Percentiles rank a stretch among this genome's conserved stretches.
These are phyloP conservation scores for Phytophthora uliginosa DNA, from an alignment of 352 stramenopile species.

Conservation along the genomic window DNA sequence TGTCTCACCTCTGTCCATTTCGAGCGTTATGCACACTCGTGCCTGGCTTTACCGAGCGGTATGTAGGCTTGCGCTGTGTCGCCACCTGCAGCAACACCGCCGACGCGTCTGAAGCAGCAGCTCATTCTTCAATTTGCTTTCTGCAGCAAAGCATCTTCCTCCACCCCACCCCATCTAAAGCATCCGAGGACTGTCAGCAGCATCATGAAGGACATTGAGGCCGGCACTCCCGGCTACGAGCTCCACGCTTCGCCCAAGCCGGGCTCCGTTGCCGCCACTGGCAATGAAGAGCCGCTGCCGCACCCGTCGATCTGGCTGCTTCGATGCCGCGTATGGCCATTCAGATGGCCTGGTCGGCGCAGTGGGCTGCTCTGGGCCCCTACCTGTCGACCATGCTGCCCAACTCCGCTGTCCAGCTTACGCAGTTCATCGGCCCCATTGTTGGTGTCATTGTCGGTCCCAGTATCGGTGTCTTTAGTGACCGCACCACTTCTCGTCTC, in stretches of 20 bases:
- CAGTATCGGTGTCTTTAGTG: slow-evolving; percentile 40
- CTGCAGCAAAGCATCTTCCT: slow-evolving; percentile 17
- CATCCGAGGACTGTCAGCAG: slow-evolving; percentile 7
- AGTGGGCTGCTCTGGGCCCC: slow-evolving; percentile 48
- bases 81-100: slow-evolving; percentile 14
- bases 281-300: slow-evolving; percentile 31
- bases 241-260: slow-evolving; percentile 32
- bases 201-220: slow-evolving; percentile 39
- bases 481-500: slow-evolving; percentile 47
- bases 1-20: slow-evolving; percentile 26
- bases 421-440: slow-evolving; percentile 36
- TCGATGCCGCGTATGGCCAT: slow-evolving; percentile 44
- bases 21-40: slow-evolving; percentile 23
- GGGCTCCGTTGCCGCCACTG: slow-evolving; percentile 13
- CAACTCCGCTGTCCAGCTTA: slow-evolving; percentile 45
- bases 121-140: slow-evolving; percentile 42
- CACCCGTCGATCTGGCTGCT: slow-evolving; percentile 40
- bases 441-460: slow-evolving; percentile 36
- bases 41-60: slow-evolving; percentile 19
- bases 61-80: slow-evolving; percentile 10
- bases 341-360: slow-evolving; percentile 42
- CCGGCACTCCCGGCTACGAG: slow-evolving; percentile 35
- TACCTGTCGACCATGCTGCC: slow-evolving; percentile 55
- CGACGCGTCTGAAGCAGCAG: slow-evolving; percentile 7
- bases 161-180: slow-evolving; percentile 8